Evolutionary conservation across 2,329 filamentous ascomycete species (phyloP), one percentile per base, ranked within the genome.

Genomic region (Verticillium albo-atrum): DNA sequence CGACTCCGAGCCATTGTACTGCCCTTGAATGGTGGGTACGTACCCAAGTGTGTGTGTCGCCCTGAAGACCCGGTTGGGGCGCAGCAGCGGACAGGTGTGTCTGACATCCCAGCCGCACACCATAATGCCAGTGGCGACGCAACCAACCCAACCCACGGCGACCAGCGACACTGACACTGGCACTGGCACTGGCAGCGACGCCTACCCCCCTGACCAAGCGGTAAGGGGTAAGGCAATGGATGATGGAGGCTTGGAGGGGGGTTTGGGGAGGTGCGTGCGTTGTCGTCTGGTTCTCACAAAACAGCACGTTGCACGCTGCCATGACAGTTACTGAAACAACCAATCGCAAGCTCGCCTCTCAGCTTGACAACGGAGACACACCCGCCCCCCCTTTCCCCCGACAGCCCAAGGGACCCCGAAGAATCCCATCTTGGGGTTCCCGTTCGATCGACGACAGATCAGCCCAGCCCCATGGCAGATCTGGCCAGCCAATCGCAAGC

Each of bases 401-500:
- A n/a, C 25, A 25, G 30, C 17, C 28, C 20, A 14, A 55, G 28
- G 53, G 52, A 10, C 52, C 52, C 54, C 23, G 23, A 47, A 55
- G 30, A 56, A 55, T 47, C 37, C 37, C 37, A 47, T 47, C 42
- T 47, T 47, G 42, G 54, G 54, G 61, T 59, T 60, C 54, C 62
- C 42, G 42, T 47, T 47, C 61, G 62, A 64, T 64, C 61, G 52
- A 61, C 62, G 59, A 61, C 54, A 64, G 62, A 64, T 64, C 61
- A 64, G 58, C 59, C 53, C 51, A 57, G 55, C 55, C 42, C 42
- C 55, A 54, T 63, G 61, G 57, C 62, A 60, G 65, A 64, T 61
- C 56, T 61, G 58, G 57, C 54, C 58, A 61, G 52, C 66, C 66
- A 67, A 68, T 68, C 64, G 66, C 66, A 64, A 61, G 37, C 53